Conservation (phyloP, 202 grass and related monocot genomes). For the Bolboschoenoplectus hybrid region DNA sequence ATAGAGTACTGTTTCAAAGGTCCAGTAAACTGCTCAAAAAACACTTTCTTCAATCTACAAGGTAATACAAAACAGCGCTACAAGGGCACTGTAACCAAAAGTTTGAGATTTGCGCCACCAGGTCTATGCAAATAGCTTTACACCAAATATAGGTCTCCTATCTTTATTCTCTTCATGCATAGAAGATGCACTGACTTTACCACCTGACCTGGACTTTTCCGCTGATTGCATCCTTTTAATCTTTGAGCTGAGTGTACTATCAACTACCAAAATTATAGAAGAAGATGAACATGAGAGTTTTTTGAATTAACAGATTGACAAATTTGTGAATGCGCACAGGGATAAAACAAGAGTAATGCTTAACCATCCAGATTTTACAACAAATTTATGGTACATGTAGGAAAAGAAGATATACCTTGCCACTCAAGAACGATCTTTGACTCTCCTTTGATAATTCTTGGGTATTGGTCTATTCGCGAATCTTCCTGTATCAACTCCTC, state of each 20-base stretch:
- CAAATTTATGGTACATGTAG: neutral
- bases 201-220: slow-evolving; percentile 41
- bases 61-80: neutral
- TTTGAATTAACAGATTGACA: neutral
- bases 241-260: slow-evolving; percentile 60
- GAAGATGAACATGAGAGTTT: neutral
- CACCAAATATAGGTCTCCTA: slow-evolving; percentile 32
- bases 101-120: neutral
- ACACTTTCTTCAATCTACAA: no score
- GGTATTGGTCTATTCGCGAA: slow-evolving; percentile 89
- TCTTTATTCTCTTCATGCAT: slow-evolving; percentile 36
- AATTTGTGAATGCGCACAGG: neutral
- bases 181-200: slow-evolving; percentile 5
- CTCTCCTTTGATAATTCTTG: slow-evolving; percentile 89
- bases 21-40: neutral
- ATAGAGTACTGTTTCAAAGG: neutral
- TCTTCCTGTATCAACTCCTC: slow-evolving; percentile 88
- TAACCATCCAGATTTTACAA: neutral
- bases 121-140: slow-evolving; percentile 15
- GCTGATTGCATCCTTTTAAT: slow-evolving; percentile 50
- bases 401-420: slow-evolving; percentile 71
- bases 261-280: slow-evolving; percentile 47
- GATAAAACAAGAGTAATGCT: neutral
- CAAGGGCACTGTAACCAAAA: neutral
- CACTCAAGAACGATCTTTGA: slow-evolving; percentile 81